phyloP scores from a whole-genome alignment of 2,329 filamentous ascomycete genomes.

The Elsinoe necatrix region DNA sequence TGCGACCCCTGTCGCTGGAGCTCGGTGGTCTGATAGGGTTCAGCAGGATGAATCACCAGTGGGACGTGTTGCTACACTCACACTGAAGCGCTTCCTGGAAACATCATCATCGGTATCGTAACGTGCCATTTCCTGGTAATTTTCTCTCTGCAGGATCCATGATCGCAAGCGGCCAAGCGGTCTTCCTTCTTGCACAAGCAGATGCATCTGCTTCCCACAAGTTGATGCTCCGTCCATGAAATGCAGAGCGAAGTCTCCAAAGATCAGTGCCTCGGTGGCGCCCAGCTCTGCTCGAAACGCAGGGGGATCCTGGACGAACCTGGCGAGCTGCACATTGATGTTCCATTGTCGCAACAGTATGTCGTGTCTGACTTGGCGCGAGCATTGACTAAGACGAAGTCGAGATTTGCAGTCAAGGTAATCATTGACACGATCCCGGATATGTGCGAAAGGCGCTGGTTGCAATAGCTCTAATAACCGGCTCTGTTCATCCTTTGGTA shows the following conservation, averaged over 20 bases:
- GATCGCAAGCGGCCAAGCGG: neutral
- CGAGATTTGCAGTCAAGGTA: neutral
- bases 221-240: slow-evolving; percentile 15
- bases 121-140: neutral
- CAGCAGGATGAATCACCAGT: no score
- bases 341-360: slow-evolving; percentile 13
- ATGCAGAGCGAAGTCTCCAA: slow-evolving; percentile 14
- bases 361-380: neutral
- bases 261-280: slow-evolving; percentile 12
- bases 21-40: no score
- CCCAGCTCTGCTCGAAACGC: slow-evolving; percentile 10
- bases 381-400: neutral
- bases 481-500: neutral
- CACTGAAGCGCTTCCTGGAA: no score
- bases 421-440: neutral
- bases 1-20: neutral
- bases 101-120: no score
- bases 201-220: slow-evolving; percentile 10
- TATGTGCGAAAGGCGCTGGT: neutral
- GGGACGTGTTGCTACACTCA: no score
- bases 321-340: slow-evolving; percentile 11
- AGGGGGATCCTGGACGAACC: slow-evolving; percentile 12
- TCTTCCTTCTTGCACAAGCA: slow-evolving; percentile 13
- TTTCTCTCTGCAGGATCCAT: neutral
- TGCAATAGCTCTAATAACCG: neutral